phyloP scores from a whole-genome alignment of 2,329 filamentous ascomycete genomes.

The Microdochium bolleyi region DNA sequence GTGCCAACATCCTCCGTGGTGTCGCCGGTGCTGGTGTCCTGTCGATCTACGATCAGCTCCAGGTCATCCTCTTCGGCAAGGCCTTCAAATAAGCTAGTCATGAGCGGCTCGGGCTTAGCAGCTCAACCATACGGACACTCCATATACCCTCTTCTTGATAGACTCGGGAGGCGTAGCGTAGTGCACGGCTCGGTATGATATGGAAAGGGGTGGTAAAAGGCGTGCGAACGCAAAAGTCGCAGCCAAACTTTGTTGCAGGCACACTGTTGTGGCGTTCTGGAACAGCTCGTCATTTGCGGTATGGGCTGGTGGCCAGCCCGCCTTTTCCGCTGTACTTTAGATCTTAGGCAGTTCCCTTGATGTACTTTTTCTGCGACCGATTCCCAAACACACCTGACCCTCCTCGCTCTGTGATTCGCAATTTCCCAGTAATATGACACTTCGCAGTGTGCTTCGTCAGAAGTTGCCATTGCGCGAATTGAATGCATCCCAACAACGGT shows the following conservation, averaged over 20 bases:
- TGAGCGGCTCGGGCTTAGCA: conserved; percentile 41
- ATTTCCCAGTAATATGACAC: no score
- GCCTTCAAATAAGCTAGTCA: no score
- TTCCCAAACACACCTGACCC: conserved; percentile 6
- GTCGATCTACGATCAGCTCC: conserved; percentile 99
- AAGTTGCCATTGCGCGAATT: no score
- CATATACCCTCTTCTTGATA: conserved; percentile 30
- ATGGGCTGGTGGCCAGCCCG: conserved; percentile 34
- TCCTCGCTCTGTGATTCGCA: no score
- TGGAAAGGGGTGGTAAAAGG: conserved; percentile 31
- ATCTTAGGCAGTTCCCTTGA: conserved; percentile 49
- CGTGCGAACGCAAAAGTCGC: conserved; percentile 33
- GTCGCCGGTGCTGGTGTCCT: conserved; percentile 99
- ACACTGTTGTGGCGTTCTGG: conserved; percentile 27
- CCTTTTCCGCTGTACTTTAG: conserved; percentile 52
- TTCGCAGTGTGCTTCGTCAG: no score
- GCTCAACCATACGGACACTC: not conserved
- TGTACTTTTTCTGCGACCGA: conserved; percentile 29
- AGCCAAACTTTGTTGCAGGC: conserved; percentile 29
- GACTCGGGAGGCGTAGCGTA: conserved; percentile 26
- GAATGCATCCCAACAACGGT: no score
- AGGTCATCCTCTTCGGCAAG: conserved; percentile 99
- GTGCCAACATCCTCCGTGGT: conserved; percentile 99
- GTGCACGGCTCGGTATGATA: conserved; percentile 21
- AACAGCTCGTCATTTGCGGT: conserved; percentile 25